These are phyloP conservation scores for Ambispora gerdemannii DNA, from an alignment of 192 early-diverging fungal genomes.

Conservation along the genomic window DNA sequence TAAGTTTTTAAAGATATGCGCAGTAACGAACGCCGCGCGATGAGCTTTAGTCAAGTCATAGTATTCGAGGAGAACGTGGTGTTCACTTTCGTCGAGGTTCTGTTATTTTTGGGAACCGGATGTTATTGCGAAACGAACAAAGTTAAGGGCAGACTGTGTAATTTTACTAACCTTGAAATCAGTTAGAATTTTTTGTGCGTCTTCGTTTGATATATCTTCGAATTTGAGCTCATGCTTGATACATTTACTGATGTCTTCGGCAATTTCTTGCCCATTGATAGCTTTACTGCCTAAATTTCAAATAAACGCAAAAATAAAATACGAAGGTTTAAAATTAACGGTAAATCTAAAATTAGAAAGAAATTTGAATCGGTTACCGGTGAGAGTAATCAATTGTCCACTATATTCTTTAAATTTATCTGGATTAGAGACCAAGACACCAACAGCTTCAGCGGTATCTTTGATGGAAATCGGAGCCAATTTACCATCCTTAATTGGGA, in stretches of 20 bases:
- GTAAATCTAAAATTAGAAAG: background rate
- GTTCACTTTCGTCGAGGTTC: background rate
- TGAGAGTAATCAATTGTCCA: background rate
- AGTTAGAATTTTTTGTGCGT: background rate
- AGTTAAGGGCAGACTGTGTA: background rate
- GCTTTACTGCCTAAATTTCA: background rate
- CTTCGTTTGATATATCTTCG: background rate
- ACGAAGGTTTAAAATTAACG: too few species aligned
- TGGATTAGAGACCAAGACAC: slow-evolving; percentile 3
- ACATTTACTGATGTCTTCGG: background rate
- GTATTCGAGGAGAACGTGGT: background rate
- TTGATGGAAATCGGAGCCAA: background rate
- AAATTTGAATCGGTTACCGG: background rate
- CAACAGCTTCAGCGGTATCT: background rate
- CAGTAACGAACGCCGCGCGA: background rate
- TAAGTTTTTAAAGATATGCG: background rate
- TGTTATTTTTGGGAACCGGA: background rate
- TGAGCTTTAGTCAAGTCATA: background rate
- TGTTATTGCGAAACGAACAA: background rate
- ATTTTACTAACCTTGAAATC: background rate
- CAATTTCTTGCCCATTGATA: background rate
- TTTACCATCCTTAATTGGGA: background rate
- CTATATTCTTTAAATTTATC: slow-evolving; percentile 4
- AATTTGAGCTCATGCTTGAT: background rate
- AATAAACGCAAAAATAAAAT: too few species aligned